These are phyloP conservation scores for Fusarium anguioides DNA, from an alignment of 2,329 filamentous ascomycete genomes.

Conservation along the genomic window DNA sequence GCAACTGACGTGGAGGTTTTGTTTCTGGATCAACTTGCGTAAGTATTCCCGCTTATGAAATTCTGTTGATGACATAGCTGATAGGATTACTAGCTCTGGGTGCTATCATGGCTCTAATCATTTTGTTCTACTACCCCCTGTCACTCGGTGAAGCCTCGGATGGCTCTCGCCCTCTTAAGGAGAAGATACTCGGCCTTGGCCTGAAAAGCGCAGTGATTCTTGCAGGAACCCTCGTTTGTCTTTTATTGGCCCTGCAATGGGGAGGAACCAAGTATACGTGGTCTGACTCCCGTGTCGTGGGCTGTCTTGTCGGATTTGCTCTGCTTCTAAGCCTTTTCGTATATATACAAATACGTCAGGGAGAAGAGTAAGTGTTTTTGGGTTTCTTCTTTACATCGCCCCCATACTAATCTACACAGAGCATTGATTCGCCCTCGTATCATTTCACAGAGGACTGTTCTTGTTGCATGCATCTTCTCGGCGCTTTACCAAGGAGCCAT, in stretches of 20 bases:
- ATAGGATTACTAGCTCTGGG: constrained; percentile 10
- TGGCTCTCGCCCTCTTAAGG: neutral
- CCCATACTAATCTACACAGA: neutral
- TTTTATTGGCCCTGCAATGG: constrained; percentile 43
- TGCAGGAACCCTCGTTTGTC: constrained; percentile 12
- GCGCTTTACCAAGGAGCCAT: constrained; percentile 37
- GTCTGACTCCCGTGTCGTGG: constrained; percentile 40
- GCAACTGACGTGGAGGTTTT: constrained; percentile 39
- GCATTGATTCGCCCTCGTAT: constrained; percentile 33
- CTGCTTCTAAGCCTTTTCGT: constrained; percentile 29
- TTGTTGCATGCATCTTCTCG: constrained; percentile 32
- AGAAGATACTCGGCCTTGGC: constrained; percentile 17
- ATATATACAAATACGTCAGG: constrained; percentile 22
- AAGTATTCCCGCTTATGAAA: neutral
- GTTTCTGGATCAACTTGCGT: constrained; percentile 42
- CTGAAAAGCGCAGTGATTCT: constrained; percentile 33
- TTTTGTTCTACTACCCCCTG: constrained; percentile 17
- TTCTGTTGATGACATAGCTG: rapidly evolving
- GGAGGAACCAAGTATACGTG: constrained; percentile 38
- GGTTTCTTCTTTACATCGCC: too few species aligned
- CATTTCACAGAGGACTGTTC: constrained; percentile 26
- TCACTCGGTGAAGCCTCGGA: constrained; percentile 21
- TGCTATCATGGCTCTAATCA: constrained; percentile 11
- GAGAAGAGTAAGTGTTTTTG: constrained; percentile 16
- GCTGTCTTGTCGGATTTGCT: constrained; percentile 35